A percentile compares a stretch with the other conserved stretches of the same genome.
phyloP scores from a whole-genome alignment of 371 early-diverging fungal species.

The Lichtheimia ramosa region DNA sequence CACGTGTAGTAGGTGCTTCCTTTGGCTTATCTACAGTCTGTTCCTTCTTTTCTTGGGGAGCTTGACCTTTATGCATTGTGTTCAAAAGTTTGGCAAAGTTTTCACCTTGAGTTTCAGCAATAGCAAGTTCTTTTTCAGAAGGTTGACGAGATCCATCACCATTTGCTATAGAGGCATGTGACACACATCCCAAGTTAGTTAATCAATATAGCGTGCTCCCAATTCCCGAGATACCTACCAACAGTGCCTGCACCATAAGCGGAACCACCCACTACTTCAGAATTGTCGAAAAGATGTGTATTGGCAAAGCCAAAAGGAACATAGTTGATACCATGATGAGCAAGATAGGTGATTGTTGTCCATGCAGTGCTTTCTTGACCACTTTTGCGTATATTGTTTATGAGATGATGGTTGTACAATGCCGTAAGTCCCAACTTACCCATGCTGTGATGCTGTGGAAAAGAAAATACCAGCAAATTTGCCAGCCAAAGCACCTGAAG shows the following conservation, averaged over 20 bases:
- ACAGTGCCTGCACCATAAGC: constrained; percentile 73
- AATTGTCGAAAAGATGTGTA: constrained; percentile 33
- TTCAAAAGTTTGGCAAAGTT: constrained; percentile 47
- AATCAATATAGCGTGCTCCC: neutral
- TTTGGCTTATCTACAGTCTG: neutral
- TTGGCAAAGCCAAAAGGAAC: constrained; percentile 63
- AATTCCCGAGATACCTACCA: constrained; percentile 9
- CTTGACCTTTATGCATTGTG: constrained; percentile 12
- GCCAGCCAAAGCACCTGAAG: constrained; percentile 51
- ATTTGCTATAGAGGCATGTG: constrained; percentile 45
- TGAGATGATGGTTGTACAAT: too few relatives aligned
- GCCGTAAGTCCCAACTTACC: constrained; percentile 11
- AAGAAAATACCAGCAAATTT: constrained; percentile 72
- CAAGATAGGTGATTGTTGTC: constrained; percentile 59
- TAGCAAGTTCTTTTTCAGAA: constrained; percentile 56
- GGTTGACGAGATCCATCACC: constrained; percentile 65
- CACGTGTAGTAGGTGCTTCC: neutral
- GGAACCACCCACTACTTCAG: constrained; percentile 54
- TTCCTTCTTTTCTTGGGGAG: neutral
- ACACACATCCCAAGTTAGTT: constrained; percentile 12
- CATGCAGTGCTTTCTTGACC: constrained; percentile 72
- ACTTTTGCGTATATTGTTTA: neutral
- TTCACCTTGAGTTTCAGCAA: constrained; percentile 62
- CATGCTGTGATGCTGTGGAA: constrained; percentile 65
- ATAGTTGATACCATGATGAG: constrained; percentile 74